These are phyloP conservation scores for Thermochaetoides thermophila DNA, from an alignment of 495 filamentous ascomycete species.

Conservation along the genomic window DNA sequence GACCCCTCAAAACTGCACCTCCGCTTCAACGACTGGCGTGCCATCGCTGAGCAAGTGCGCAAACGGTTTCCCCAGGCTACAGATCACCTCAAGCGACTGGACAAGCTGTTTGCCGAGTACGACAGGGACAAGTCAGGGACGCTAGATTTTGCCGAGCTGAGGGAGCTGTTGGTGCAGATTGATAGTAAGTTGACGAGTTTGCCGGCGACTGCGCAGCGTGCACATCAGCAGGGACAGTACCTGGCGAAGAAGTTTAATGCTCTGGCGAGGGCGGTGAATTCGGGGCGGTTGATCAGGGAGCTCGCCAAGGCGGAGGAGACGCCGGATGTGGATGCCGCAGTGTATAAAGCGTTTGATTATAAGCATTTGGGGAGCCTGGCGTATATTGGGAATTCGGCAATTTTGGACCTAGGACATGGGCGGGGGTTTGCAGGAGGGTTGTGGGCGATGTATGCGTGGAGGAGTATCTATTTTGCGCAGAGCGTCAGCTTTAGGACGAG, in stretches of 20 bases:
- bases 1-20: conserved; percentile 74
- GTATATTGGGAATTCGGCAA: conserved; percentile 90
- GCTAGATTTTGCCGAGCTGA: conserved; percentile 82
- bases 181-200: conserved; percentile 79
- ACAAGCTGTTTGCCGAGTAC: conserved; percentile 79
- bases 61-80: conserved; percentile 87
- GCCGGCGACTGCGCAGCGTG: conserved; percentile 86
- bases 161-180: conserved; percentile 77
- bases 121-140: conserved; percentile 88
- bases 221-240: conserved; percentile 92
- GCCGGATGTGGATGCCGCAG: conserved; percentile 83
- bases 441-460: conserved; percentile 91
- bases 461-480: conserved; percentile 94
- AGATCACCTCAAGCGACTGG: conserved; percentile 74
- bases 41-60: conserved; percentile 67
- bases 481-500: conserved; percentile 88
- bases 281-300: too few relatives aligned
- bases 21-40: conserved; percentile 75
- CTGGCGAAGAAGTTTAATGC: conserved; percentile 90
- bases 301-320: too few relatives aligned
- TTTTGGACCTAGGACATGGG: conserved; percentile 71
- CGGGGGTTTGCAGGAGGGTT: conserved; percentile 71
- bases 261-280: conserved; percentile 61
- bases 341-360: conserved; percentile 95
- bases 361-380: conserved; percentile 82